Base-by-base conservation (phyloP, 441 rosid genomes). In the Raphanus hybrid region DNA sequence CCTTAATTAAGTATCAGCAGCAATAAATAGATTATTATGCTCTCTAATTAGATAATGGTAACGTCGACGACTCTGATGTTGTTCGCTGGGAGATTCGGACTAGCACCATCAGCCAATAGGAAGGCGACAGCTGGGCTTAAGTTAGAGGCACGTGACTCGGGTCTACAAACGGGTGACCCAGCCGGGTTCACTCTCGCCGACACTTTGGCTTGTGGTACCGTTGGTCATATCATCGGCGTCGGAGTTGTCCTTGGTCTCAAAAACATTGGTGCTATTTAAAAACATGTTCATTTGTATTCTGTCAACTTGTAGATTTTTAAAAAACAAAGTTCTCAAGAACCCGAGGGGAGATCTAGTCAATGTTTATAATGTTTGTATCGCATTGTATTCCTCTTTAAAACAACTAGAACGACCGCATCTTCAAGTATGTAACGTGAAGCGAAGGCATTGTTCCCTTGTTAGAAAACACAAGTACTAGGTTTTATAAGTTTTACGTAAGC, bases 91-190 rank as follows among this genome's bases (percentile, higher is more conserved):
- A 88, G 98, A 80, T 94, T 92, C 71, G 98, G 98, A 75, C 67
- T 94, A 64, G 99, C 99, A 0, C 99, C 99, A 20, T 91, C 98
- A 2, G 97, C 99, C 39, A 92, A 94, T 88, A 81, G 97, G 85
- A 94, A 89, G 78, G 86, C 99, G 12, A 94, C 98, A 0, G 94
- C 97, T 11, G 98, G 98, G 70, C 80, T 94, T 70, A 94, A 84
- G 89, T 84, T 91, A 3, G 98, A 92, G 82, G 92, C 27, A 8
- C 87, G 96, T 86, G 96, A 92, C 57, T 91, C 96, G 0, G 97
- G 99, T 1, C 80, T 94, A 65, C 98, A 94, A 77, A 88, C 97
- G 0, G 97, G 91, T 55, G 99, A 91, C 81, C 99, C 98, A 0
- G 96, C 99, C 14, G 94, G 99, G 23, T 94, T 92, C 82, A 29